Evolutionary conservation across 305 asterid genomes (phyloP).

Genomic region (Fraxinus greggii): DNA sequence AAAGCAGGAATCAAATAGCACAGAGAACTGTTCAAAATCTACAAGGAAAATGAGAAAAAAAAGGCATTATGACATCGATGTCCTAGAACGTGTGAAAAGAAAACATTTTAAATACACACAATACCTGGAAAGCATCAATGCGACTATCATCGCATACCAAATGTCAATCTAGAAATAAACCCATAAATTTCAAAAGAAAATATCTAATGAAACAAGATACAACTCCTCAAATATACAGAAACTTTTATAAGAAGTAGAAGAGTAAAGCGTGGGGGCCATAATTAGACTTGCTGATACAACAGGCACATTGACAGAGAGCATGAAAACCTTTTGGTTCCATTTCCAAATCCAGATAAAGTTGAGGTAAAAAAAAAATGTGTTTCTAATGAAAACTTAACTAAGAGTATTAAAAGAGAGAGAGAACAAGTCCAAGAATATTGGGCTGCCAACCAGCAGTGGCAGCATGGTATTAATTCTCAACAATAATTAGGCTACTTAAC

Average conservation of each 20-base stretch:
- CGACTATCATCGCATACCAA: not conserved
- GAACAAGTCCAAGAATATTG: not conserved
- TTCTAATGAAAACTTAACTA: not conserved
- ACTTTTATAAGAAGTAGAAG: not conserved
- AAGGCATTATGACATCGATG: not conserved
- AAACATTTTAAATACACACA: slow-evolving; percentile 5
- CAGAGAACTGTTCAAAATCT: slow-evolving; percentile 50
- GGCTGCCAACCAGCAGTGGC: not conserved
- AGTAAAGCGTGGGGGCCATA: not conserved
- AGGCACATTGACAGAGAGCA: not conserved
- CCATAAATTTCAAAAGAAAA: slow-evolving; percentile 16
- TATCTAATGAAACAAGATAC: slow-evolving; percentile 12
- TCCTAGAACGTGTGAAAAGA: slow-evolving; percentile 7
- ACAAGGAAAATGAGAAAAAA: slow-evolving; percentile 12
- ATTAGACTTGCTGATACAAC: not conserved
- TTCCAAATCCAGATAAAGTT: not conserved
- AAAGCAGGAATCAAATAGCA: slow-evolving; percentile 49
- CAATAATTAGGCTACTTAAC: not conserved
- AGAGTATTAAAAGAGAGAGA: not conserved
- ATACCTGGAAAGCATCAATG: not conserved
- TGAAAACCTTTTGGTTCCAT: not conserved
- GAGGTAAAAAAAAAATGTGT: not conserved
- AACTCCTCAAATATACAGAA: not conserved
- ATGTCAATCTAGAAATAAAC: not conserved
- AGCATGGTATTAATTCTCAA: not conserved